Conservation (phyloP, 306 rosid species). For the Vigna reflexopilosa region DNA sequence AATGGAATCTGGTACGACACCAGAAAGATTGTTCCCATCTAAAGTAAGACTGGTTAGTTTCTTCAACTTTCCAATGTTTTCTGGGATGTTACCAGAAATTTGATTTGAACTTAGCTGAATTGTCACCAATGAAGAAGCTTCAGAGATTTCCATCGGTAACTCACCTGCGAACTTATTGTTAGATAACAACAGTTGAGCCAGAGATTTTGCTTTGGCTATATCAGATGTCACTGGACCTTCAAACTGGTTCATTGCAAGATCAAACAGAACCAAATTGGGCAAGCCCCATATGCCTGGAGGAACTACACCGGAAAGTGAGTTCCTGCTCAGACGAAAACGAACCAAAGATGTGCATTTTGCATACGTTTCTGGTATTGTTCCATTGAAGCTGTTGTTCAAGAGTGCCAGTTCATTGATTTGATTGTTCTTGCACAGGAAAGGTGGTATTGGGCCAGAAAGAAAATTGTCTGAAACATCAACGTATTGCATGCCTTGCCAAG, state of each 20-base stretch:
- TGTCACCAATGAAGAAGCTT: constrained; percentile 62
- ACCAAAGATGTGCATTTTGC: constrained; percentile 60
- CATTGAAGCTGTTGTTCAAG: constrained; percentile 74
- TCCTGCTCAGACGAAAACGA: constrained; percentile 63
- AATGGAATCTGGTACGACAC: constrained; percentile 70
- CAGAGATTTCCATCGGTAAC: constrained; percentile 63
- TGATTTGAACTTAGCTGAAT: constrained; percentile 62
- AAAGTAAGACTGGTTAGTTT: constrained; percentile 57
- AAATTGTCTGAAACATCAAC: constrained; percentile 84
- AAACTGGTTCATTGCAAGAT: constrained; percentile 70
- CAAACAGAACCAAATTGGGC: constrained; percentile 59
- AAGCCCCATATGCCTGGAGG: constrained; percentile 84
- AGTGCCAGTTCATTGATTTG: constrained; percentile 48
- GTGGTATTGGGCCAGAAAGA: constrained; percentile 74
- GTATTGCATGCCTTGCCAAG: constrained; percentile 56
- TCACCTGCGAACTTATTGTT: constrained; percentile 73
- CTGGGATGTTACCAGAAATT: constrained; percentile 72
- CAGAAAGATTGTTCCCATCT: constrained; percentile 67
- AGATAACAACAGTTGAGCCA: constrained; percentile 61
- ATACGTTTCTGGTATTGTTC: constrained; percentile 76
- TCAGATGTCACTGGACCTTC: constrained; percentile 75
- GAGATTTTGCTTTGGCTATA: constrained; percentile 70
- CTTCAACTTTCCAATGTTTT: constrained; percentile 67
- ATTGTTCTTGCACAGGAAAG: constrained; percentile 77
- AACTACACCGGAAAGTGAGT: constrained; percentile 79